These are phyloP conservation scores for Nothophoma quercina DNA, from an alignment of 2,329 filamentous ascomycete genomes.

Conservation along the genomic window DNA sequence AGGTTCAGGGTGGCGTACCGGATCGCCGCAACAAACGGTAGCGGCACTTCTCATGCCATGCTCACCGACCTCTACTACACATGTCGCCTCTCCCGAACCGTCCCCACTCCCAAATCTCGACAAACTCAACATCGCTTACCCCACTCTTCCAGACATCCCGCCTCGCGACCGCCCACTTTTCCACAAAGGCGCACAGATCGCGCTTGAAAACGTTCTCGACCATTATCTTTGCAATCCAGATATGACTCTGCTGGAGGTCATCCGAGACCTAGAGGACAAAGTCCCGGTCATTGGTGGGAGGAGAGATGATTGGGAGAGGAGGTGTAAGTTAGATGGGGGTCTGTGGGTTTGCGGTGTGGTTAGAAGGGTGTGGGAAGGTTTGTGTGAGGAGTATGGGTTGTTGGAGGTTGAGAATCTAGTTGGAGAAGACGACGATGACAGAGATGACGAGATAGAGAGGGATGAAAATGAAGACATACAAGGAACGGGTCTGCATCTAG, in stretches of 20 bases:
- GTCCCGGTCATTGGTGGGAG: not conserved
- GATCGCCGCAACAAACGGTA: too few relatives aligned
- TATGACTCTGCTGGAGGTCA: not conserved
- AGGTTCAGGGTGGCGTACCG: too few relatives aligned
- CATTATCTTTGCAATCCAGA: not conserved
- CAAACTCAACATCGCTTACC: not conserved
- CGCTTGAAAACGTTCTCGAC: not conserved
- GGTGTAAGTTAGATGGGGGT: not conserved
- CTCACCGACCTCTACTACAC: too few relatives aligned
- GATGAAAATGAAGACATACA: too few relatives aligned
- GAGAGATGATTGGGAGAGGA: not conserved
- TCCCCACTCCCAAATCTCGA: too few relatives aligned
- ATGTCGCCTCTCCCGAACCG: too few relatives aligned
- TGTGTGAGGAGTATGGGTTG: not conserved
- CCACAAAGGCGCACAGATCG: not conserved
- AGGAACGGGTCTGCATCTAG: too few relatives aligned
- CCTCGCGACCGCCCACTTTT: not conserved
- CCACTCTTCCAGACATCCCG: not conserved
- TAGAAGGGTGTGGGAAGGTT: not conserved
- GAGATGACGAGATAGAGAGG: not conserved
- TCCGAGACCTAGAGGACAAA: not conserved
- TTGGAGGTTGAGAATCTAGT: not conserved
- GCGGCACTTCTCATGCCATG: too few relatives aligned
- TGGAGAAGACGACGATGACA: not conserved
- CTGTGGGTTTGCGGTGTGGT: not conserved